These are phyloP conservation scores for Aegilops sharonensis DNA, from an alignment of 176 grass and related monocot species.

Conservation along the genomic window DNA sequence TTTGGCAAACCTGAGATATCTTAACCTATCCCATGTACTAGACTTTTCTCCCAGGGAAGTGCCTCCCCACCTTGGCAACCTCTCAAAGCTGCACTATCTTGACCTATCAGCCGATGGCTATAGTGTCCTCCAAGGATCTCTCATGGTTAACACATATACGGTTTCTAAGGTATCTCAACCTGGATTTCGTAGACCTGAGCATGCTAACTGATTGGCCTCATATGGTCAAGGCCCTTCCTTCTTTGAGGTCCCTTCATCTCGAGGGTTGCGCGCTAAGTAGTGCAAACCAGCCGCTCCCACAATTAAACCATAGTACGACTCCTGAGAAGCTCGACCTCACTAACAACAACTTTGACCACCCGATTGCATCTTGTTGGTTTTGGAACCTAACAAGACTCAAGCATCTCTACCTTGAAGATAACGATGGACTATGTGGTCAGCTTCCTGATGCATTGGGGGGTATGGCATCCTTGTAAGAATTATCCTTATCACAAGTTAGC, in stretches of 20 bases:
- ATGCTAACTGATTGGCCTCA: background rate
- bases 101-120: background rate
- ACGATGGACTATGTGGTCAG: background rate
- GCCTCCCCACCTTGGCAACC: background rate
- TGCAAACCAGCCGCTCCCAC: background rate
- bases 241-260: background rate
- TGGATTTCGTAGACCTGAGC: background rate
- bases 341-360: background rate
- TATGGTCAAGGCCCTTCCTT: background rate
- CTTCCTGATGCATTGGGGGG: background rate
- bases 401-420: background rate
- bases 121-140: background rate
- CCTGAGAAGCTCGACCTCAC: background rate
- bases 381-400: background rate
- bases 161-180: background rate
- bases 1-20: background rate
- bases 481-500: background rate
- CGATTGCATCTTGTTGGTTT: background rate
- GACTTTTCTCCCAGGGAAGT: background rate
- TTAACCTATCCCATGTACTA: background rate
- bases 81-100: background rate
- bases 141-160: background rate
- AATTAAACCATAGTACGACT: background rate
- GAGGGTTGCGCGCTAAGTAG: background rate
- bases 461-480: background rate